phyloP scores from a whole-genome alignment of 148 eudicot genomes.

The Salicornia ramosissima region DNA sequence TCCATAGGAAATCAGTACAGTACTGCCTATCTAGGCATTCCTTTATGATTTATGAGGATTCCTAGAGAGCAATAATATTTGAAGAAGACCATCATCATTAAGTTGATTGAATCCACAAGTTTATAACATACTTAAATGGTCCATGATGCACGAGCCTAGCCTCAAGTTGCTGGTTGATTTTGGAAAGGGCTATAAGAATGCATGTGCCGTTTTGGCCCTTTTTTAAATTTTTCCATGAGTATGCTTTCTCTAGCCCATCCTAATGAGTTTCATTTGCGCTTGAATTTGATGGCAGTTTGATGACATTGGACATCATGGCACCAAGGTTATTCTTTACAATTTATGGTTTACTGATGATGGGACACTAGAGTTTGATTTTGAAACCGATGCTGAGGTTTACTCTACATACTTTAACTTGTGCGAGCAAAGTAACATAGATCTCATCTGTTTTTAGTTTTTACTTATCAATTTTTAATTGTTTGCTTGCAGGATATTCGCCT shows the following conservation, averaged over 20 bases:
- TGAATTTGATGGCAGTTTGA: conserved; percentile 61
- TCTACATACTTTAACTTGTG: conserved; percentile 5
- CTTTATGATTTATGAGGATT: not conserved
- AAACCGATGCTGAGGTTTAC: conserved; percentile 65
- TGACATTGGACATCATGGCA: conserved; percentile 69
- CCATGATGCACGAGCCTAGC: no score
- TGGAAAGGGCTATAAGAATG: no score
- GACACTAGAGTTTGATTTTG: conserved; percentile 72
- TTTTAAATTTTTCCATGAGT: not conserved
- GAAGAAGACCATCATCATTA: not conserved
- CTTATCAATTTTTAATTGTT: conserved; percentile 13
- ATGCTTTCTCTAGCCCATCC: not conserved
- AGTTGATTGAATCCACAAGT: not conserved
- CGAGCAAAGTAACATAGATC: not conserved
- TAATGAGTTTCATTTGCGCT: not conserved
- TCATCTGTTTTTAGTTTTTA: not conserved
- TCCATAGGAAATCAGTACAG: no score
- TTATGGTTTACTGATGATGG: conserved; percentile 75
- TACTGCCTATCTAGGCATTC: no score
- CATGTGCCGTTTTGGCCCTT: no score
- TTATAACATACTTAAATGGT: conserved; percentile 1
- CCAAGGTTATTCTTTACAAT: conserved; percentile 73
- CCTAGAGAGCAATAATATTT: not conserved
- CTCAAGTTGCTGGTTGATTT: no score
- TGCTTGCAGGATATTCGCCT: conserved; percentile 67